Evolutionary conservation across 2,329 filamentous ascomycete genomes (phyloP).

Genomic region (Didymella exigua): DNA sequence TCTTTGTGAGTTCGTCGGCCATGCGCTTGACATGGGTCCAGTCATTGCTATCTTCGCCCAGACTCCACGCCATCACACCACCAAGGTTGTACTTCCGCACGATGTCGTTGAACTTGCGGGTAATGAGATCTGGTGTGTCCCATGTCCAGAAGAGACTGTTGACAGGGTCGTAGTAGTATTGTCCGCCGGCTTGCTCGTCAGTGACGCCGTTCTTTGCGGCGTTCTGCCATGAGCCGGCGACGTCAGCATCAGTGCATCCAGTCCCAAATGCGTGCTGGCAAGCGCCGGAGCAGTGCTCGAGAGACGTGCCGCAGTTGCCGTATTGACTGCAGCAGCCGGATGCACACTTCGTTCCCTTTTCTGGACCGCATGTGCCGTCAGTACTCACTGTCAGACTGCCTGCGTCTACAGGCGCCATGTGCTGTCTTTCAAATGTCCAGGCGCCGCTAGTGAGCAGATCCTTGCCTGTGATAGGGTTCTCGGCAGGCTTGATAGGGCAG

Average conservation of each 20-base stretch:
- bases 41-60: conserved; percentile 67
- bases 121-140: conserved; percentile 67
- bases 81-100: conserved; percentile 63
- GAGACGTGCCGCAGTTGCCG: conserved; percentile 39
- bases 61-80: conserved; percentile 76
- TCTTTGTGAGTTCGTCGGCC: conserved; percentile 28
- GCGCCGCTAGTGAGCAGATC: conserved; percentile 64
- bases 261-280: conserved; percentile 43
- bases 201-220: conserved; percentile 61
- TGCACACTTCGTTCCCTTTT: conserved; percentile 34
- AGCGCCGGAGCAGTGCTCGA: conserved; percentile 39
- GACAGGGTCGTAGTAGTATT: conserved; percentile 69
- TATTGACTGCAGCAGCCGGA: conserved; percentile 42
- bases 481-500: conserved; percentile 64
- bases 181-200: conserved; percentile 65
- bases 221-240: conserved; percentile 62
- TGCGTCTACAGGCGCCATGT: conserved; percentile 32
- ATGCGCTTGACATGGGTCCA: conserved; percentile 54
- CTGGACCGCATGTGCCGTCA: conserved; percentile 43
- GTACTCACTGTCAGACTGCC: conserved; percentile 19
- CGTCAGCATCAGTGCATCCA: conserved; percentile 56
- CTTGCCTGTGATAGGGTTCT: conserved; percentile 63
- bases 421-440: conserved; percentile 55
- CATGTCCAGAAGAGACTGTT: conserved; percentile 74
- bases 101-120: conserved; percentile 66